A percentile compares a stretch with the other conserved stretches of the same genome.
These are phyloP conservation scores for Geranomyces variabilis DNA, from an alignment of 192 early-diverging fungal genomes.

Conservation along the genomic window DNA sequence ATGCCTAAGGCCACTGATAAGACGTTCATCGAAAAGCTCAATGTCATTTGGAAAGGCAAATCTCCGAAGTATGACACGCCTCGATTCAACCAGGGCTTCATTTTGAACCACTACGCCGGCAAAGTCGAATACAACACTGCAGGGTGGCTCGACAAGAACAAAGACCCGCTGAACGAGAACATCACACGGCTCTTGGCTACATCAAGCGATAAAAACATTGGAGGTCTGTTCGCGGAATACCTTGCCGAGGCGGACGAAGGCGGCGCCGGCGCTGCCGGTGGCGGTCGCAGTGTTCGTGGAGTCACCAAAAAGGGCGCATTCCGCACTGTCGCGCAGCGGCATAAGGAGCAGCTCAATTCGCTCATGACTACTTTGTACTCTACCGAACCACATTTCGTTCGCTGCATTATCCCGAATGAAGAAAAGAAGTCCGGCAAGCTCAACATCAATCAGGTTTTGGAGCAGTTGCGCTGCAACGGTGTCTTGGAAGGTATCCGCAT, in stretches of 20 bases:
- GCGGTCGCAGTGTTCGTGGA: slow-evolving; percentile 36
- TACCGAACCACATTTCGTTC: slow-evolving; percentile 96
- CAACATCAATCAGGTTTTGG: slow-evolving; percentile 81
- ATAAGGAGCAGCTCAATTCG: slow-evolving; percentile 89
- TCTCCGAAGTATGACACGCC: slow-evolving; percentile 85
- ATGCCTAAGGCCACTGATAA: slow-evolving; percentile 95
- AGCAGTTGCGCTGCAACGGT: slow-evolving; percentile 95
- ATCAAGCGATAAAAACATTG: slow-evolving; percentile 79
- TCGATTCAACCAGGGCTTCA: slow-evolving; percentile 87
- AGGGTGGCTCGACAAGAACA: slow-evolving; percentile 98
- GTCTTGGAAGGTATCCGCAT: slow-evolving; percentile 97
- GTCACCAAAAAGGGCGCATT: slow-evolving; percentile 83
- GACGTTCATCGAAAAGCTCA: slow-evolving; percentile 91
- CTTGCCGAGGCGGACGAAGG: slow-evolving; percentile 59
- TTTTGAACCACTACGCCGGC: slow-evolving; percentile 92
- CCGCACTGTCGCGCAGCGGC: slow-evolving; percentile 90
- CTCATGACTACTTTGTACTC: slow-evolving; percentile 90
- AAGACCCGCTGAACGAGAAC: slow-evolving; percentile 96
- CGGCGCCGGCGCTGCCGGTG: background rate
- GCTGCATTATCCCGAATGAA: slow-evolving; percentile 95
- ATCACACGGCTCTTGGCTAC: slow-evolving; percentile 83
- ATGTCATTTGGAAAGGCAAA: slow-evolving; percentile 85
- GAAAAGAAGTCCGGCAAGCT: slow-evolving; percentile 87
- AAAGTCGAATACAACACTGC: slow-evolving; percentile 88
- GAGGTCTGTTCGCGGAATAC: slow-evolving; percentile 82